Conservation (phyloP, 2,329 filamentous ascomycete genomes). For the Penicillium sp. region DNA sequence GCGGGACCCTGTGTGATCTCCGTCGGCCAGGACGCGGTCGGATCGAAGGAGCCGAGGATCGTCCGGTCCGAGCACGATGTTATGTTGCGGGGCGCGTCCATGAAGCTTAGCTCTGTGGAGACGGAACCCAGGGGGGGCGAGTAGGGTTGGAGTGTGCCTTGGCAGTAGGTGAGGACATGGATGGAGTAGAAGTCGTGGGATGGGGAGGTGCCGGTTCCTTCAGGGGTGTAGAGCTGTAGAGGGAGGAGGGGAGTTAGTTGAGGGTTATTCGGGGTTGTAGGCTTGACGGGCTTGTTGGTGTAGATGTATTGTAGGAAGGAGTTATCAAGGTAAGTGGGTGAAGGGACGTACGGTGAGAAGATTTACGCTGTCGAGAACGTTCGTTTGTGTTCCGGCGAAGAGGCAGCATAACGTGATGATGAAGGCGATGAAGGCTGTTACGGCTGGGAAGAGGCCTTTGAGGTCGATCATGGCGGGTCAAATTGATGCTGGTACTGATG, state of each 20-base stretch:
- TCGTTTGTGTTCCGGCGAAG: constrained; percentile 60
- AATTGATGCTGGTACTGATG: background rate
- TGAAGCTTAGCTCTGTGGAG: constrained; percentile 21
- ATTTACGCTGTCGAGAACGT: constrained; percentile 59
- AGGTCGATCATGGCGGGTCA: constrained; percentile 16
- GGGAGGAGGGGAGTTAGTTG: background rate
- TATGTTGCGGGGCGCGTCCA: constrained; percentile 45
- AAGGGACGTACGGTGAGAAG: constrained; percentile 54
- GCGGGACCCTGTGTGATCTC: constrained; percentile 51
- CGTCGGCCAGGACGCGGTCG: constrained; percentile 51
- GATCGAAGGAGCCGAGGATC: constrained; percentile 60
- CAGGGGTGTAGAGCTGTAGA: constrained; percentile 37
- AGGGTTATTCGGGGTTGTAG: background rate
- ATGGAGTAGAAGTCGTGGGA: constrained; percentile 63
- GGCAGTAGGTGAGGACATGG: constrained; percentile 63
- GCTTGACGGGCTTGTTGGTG: too few species aligned
- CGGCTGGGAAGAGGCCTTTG: constrained; percentile 48
- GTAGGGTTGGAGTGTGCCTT: constrained; percentile 32
- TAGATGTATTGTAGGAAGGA: too few species aligned
- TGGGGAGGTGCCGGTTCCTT: constrained; percentile 51
- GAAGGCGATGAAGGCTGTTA: constrained; percentile 56
- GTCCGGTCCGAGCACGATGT: constrained; percentile 57
- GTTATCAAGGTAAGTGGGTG: too few species aligned
- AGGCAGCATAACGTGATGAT: constrained; percentile 62
- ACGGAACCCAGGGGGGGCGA: constrained; percentile 32